A percentile compares a stretch with the other conserved stretches of the same genome.
Evolutionary conservation across 768 basidiomycete species (phyloP).

Genomic region (Gyrodon lividus): DNA sequence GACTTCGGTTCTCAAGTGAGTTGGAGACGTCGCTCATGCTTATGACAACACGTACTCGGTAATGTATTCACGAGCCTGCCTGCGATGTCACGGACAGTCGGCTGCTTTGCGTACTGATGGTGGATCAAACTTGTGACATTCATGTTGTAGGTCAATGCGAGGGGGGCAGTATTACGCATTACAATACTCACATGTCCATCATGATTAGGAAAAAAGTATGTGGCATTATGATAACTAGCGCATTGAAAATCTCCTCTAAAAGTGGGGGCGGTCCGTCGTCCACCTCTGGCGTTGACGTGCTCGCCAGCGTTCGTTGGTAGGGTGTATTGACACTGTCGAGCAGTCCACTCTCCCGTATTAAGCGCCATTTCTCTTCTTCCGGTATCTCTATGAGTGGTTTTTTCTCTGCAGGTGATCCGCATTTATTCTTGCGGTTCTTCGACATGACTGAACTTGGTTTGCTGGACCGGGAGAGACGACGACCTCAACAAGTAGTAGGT

Average conservation of each 20-base stretch:
- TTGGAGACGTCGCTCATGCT: neutral
- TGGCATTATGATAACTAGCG: slow-evolving; percentile 65
- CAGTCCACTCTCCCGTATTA: slow-evolving; percentile 66
- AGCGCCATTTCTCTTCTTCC: slow-evolving; percentile 76
- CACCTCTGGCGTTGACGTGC: slow-evolving; percentile 9
- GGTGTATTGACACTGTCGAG: slow-evolving; percentile 38
- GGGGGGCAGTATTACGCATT: neutral
- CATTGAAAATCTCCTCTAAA: slow-evolving; percentile 69
- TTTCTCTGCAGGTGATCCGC: slow-evolving; percentile 9
- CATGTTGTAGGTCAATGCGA: neutral
- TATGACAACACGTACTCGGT: slow-evolving; percentile 57
- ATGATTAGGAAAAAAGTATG: slow-evolving; percentile 71
- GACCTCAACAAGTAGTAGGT: too few species aligned
- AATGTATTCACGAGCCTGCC: slow-evolving; percentile 62
- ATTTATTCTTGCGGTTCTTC: slow-evolving; percentile 23
- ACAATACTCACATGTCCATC: slow-evolving; percentile 76
- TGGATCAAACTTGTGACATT: slow-evolving; percentile 59
- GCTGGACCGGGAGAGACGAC: too few species aligned
- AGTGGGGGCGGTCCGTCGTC: slow-evolving; percentile 44
- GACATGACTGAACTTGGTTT: slow-evolving; percentile 24
- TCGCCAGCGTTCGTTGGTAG: slow-evolving; percentile 1
- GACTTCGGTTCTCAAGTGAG: slow-evolving; percentile 42
- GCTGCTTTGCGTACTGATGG: slow-evolving; percentile 70
- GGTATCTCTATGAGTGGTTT: slow-evolving; percentile 49
- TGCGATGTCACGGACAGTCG: slow-evolving; percentile 45